These are phyloP conservation scores for Stylosanthes scabra DNA, from an alignment of 331 rosid genomes.

Conservation along the genomic window DNA sequence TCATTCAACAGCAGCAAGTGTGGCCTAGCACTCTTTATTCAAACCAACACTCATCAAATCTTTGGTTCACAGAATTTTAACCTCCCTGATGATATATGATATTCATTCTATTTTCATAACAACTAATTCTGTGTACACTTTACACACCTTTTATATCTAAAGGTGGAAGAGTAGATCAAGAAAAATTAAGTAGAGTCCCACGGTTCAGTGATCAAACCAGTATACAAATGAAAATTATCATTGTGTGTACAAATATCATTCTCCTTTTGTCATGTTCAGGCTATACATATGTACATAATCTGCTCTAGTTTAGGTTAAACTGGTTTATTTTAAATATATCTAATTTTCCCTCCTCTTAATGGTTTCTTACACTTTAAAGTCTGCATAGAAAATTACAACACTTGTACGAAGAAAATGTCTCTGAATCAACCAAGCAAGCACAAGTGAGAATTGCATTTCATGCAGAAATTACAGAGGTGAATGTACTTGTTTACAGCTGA, in stretches of 20 bases:
- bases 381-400: background rate
- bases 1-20: slow-evolving; percentile 56
- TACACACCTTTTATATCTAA: too few relatives aligned
- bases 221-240: too few relatives aligned
- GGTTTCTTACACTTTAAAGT: background rate
- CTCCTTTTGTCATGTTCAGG: slow-evolving; percentile 9
- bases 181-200: too few relatives aligned
- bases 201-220: too few relatives aligned
- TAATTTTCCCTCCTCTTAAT: background rate
- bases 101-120: background rate
- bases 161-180: too few relatives aligned
- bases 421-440: background rate
- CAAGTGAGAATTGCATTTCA: background rate
- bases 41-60: slow-evolving; percentile 55
- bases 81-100: slow-evolving; percentile 60
- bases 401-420: background rate
- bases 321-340: background rate
- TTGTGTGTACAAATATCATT: background rate
- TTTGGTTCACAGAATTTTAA: slow-evolving; percentile 66
- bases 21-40: slow-evolving; percentile 58
- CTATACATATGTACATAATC: slow-evolving; percentile 47
- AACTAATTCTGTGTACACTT: too few relatives aligned
- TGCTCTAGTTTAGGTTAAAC: slow-evolving; percentile 35
- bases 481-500: background rate
- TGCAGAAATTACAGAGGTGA: background rate